phyloP scores from a whole-genome alignment of 306 rosid species.

The Castanopsis chinensis region DNA sequence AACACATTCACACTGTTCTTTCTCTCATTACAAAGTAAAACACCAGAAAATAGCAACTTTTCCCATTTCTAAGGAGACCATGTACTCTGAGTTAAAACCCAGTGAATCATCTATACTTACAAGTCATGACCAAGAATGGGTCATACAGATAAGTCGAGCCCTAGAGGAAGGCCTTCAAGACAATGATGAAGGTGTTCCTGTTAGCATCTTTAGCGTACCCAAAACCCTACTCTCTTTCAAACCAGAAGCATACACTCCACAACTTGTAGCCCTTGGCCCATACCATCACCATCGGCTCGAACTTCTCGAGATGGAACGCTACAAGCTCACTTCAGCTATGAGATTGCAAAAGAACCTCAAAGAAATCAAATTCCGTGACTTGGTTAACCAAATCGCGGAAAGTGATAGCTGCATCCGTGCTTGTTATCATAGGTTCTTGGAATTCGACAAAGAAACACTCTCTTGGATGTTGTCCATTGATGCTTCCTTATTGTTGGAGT shows the following conservation, averaged over 20 bases:
- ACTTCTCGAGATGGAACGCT: conserved; percentile 3
- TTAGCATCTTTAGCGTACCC: conserved; percentile 16
- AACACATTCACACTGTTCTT: neutral
- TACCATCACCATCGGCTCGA: conserved; percentile 15
- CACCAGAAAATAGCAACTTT: no score
- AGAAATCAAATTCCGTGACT: neutral
- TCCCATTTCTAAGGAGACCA: neutral
- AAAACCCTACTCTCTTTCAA: neutral
- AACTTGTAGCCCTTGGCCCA: conserved; percentile 2
- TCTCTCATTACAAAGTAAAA: neutral
- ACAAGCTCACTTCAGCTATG: conserved; percentile 7
- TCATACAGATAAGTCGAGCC: conserved; percentile 4
- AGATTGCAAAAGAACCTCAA: neutral
- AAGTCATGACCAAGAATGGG: conserved; percentile 3
- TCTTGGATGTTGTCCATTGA: conserved; percentile 15
- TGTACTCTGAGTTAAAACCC: neutral
- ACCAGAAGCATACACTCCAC: conserved; percentile 9
- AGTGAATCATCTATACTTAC: neutral
- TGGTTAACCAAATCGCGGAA: neutral
- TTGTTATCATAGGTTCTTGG: conserved; percentile 3
- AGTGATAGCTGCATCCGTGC: neutral
- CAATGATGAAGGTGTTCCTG: neutral
- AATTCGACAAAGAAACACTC: neutral
- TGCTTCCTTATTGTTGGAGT: neutral
- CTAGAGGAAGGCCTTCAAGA: neutral